Evolutionary conservation across 306 rosid genomes (phyloP).

Genomic region (Castanopsis chinensis): DNA sequence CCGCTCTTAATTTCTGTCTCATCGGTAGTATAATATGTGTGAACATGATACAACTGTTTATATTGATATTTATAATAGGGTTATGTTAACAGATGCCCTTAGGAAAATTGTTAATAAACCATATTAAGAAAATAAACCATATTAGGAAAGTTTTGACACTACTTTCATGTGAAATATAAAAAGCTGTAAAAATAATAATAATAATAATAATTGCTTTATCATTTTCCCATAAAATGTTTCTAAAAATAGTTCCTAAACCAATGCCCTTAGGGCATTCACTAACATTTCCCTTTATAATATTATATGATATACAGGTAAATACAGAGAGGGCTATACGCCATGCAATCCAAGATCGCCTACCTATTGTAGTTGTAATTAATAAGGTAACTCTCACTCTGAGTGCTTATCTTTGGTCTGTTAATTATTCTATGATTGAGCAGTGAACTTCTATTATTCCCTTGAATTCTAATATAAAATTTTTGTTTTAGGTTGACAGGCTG

Average conservation of each 20-base stretch:
- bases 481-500: slow-evolving; percentile 74
- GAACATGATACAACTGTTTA: slow-evolving; percentile 1
- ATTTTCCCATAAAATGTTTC: too few relatives aligned
- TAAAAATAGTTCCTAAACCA: too few relatives aligned
- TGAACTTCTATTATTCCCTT: not conserved
- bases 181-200: too few relatives aligned
- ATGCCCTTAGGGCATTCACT: too few relatives aligned
- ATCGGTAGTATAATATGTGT: not conserved
- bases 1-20: not conserved
- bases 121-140: too few relatives aligned
- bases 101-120: too few relatives aligned
- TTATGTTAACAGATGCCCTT: too few relatives aligned
- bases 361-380: slow-evolving; percentile 89
- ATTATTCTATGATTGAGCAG: not conserved
- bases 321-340: slow-evolving; percentile 98
- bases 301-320: slow-evolving; percentile 60
- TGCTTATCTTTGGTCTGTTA: not conserved
- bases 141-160: too few relatives aligned
- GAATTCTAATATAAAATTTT: not conserved
- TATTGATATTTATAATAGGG: slow-evolving; percentile 8
- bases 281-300: too few relatives aligned
- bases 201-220: too few relatives aligned
- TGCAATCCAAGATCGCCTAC: slow-evolving; percentile 87
- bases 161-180: too few relatives aligned
- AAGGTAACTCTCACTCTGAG: slow-evolving; percentile 46